phyloP scores from a whole-genome alignment of 2,329 filamentous ascomycete species.

The Tolypocladium tropicale region DNA sequence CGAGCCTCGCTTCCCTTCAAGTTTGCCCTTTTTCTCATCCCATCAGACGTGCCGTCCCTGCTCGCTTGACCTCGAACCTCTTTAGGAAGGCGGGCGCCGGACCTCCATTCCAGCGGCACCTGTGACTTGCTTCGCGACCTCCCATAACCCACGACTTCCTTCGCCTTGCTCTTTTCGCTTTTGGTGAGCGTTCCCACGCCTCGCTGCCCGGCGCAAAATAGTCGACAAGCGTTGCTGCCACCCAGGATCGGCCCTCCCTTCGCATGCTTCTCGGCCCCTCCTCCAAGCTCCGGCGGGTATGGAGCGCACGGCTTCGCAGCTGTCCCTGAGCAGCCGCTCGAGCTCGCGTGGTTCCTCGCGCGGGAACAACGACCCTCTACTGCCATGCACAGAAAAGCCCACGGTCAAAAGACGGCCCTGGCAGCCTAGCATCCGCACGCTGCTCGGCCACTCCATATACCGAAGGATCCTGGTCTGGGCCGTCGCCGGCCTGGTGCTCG shows the following conservation, averaged over 20 bases:
- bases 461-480: conserved; percentile 42
- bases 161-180: background rate
- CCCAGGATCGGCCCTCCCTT: background rate
- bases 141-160: background rate
- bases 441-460: conserved; percentile 43
- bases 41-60: background rate
- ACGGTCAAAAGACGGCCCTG: conserved; percentile 26
- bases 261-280: background rate
- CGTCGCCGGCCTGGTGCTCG: conserved; percentile 28
- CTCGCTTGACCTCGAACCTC: background rate
- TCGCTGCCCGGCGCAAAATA: background rate
- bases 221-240: background rate
- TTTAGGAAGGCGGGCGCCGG: background rate
- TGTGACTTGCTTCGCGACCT: background rate
- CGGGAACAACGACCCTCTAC: conserved; percentile 20
- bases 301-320: conserved; percentile 18
- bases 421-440: conserved; percentile 29
- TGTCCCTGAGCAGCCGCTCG: conserved; percentile 23
- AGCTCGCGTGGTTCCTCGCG: conserved; percentile 19
- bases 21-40: background rate
- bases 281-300: conserved; percentile 5
- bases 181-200: background rate
- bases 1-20: too few species aligned
- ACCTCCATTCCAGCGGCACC: background rate
- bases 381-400: conserved; percentile 21